phyloP scores from a whole-genome alignment of 2,329 filamentous ascomycete genomes.

The Metarhizium robertsii region DNA sequence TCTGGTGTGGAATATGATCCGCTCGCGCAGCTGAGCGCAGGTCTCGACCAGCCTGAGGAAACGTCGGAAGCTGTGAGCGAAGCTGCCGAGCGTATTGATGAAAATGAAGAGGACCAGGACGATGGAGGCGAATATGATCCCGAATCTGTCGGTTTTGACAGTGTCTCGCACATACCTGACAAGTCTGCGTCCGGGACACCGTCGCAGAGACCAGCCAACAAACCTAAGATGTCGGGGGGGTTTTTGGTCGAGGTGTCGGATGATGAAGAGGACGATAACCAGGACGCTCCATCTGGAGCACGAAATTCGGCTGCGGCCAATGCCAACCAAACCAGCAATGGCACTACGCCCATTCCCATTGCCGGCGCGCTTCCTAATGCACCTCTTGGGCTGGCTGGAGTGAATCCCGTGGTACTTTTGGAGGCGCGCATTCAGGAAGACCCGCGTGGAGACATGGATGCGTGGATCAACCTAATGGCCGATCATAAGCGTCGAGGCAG shows the following conservation, averaged over 20 bases:
- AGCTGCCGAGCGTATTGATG: slow-evolving; percentile 35
- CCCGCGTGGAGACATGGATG: slow-evolving; percentile 82
- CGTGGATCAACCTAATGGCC: slow-evolving; percentile 80
- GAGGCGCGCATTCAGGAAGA: slow-evolving; percentile 91
- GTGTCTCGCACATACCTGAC: slow-evolving; percentile 28
- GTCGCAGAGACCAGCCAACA: slow-evolving; percentile 26
- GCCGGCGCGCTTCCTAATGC: slow-evolving; percentile 20
- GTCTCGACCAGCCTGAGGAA: slow-evolving; percentile 43
- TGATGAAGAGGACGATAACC: slow-evolving; percentile 33
- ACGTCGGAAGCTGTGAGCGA: slow-evolving; percentile 40
- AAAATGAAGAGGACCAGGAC: slow-evolving; percentile 42
- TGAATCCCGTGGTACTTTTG: slow-evolving; percentile 67
- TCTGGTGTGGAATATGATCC: slow-evolving; percentile 47
- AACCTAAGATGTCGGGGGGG: slow-evolving; percentile 51
- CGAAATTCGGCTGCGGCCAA: slow-evolving; percentile 3
- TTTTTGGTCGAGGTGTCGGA: slow-evolving; percentile 53
- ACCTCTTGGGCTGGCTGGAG: slow-evolving; percentile 30
- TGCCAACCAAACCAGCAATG: slow-evolving; percentile 10
- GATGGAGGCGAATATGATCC: slow-evolving; percentile 51
- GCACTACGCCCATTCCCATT: slow-evolving; percentile 11
- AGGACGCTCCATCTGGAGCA: slow-evolving; percentile 12
- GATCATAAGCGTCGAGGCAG: slow-evolving; percentile 77
- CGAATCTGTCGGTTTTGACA: slow-evolving; percentile 39
- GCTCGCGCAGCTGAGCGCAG: slow-evolving; percentile 41
- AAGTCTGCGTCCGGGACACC: slow-evolving; percentile 17